Conservation (phyloP, 2,329 filamentous ascomycete species). For the Ilyonectria destructans region DNA sequence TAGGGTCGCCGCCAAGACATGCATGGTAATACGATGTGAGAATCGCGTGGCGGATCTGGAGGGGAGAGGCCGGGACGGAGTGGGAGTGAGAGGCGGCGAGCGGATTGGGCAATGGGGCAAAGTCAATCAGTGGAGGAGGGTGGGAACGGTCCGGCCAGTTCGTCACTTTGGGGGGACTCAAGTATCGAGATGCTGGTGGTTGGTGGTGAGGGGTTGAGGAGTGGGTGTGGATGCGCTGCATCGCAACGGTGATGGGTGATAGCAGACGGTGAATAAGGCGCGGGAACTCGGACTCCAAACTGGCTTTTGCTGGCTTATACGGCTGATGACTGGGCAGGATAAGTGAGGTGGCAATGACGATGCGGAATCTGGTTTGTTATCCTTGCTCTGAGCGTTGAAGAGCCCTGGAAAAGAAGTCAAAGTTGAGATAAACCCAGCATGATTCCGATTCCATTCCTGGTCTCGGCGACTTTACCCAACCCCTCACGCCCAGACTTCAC, state of each 20-base stretch:
- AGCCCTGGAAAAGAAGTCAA: neutral
- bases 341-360: slow-evolving; percentile 19
- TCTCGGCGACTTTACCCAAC: neutral
- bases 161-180: neutral
- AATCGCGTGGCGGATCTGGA: slow-evolving; percentile 35
- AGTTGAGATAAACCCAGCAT: neutral
- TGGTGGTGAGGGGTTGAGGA: neutral
- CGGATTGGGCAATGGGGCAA: slow-evolving; percentile 31
- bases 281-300: slow-evolving; percentile 11
- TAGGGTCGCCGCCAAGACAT: slow-evolving; percentile 14
- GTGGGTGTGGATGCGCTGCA: slow-evolving; percentile 17
- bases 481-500: neutral
- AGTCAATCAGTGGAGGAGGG: slow-evolving; percentile 13
- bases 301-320: slow-evolving; percentile 4
- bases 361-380: slow-evolving; percentile 14
- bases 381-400: neutral
- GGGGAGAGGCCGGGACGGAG: slow-evolving; percentile 17
- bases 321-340: neutral
- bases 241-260: slow-evolving; percentile 15
- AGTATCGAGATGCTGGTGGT: slow-evolving; percentile 10
- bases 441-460: neutral
- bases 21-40: slow-evolving; percentile 25
- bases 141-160: slow-evolving; percentile 25
- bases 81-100: slow-evolving; percentile 21
- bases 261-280: slow-evolving; percentile 29